Conservation (phyloP, 2,329 filamentous ascomycete species). For the Colletotrichum tropicale region DNA sequence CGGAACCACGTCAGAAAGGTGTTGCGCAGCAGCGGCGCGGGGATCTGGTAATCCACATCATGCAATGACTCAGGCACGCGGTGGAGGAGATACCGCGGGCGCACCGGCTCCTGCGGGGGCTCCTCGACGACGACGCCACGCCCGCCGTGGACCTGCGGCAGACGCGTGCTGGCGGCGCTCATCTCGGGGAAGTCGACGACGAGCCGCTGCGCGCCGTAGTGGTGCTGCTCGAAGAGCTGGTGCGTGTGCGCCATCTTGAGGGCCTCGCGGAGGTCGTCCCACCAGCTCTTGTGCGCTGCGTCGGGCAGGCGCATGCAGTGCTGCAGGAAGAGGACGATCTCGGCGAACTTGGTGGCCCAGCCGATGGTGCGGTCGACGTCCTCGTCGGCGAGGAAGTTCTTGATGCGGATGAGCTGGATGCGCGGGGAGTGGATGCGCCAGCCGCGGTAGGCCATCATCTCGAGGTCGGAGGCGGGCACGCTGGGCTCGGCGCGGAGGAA, state of each 20-base stretch:
- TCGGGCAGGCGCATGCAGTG: slow-evolving; percentile 30
- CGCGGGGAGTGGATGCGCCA: slow-evolving; percentile 37
- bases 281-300: slow-evolving; percentile 30
- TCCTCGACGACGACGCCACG: neutral
- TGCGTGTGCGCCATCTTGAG: slow-evolving; percentile 38
- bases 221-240: slow-evolving; percentile 35
- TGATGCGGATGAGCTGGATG: slow-evolving; percentile 34
- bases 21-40: neutral
- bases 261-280: slow-evolving; percentile 30
- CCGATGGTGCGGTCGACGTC: slow-evolving; percentile 45
- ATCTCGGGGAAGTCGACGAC: slow-evolving; percentile 26
- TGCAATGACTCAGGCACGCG: slow-evolving; percentile 23
- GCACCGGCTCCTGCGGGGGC: neutral
- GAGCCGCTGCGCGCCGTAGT: slow-evolving; percentile 33
- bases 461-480: slow-evolving; percentile 1
- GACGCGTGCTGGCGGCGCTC: slow-evolving; percentile 26
- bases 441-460: slow-evolving; percentile 32
- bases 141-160: slow-evolving; percentile 27
- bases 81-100: slow-evolving; percentile 18
- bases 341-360: slow-evolving; percentile 42
- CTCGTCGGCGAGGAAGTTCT: slow-evolving; percentile 54
- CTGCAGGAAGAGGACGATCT: slow-evolving; percentile 43
- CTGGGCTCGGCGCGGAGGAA: slow-evolving; percentile 10
- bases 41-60: slow-evolving; percentile 29
- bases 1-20: slow-evolving; percentile 18